Evolutionary conservation across 306 rosid genomes (phyloP).

Genomic region (Cucurbita pepo): DNA sequence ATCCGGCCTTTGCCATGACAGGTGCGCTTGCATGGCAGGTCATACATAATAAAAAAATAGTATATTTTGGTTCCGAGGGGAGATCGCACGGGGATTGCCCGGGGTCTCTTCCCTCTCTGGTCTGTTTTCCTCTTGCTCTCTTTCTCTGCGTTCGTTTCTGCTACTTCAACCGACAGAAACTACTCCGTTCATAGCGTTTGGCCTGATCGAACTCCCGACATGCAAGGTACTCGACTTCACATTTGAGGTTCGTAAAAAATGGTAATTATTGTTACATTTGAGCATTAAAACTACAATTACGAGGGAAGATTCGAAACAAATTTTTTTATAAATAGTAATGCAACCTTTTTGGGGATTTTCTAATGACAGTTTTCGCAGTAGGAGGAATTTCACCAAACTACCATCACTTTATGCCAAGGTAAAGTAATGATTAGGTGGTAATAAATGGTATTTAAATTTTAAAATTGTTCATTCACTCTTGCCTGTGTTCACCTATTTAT

Average conservation of each 20-base stretch:
- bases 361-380: not conserved
- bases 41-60: slow-evolving; percentile 39
- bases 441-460: no score
- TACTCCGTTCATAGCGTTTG: not conserved
- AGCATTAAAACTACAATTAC: not conserved
- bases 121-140: slow-evolving; percentile 19
- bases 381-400: not conserved
- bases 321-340: not conserved
- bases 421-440: not conserved
- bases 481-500: no score
- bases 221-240: not conserved
- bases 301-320: no score
- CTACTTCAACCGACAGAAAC: not conserved
- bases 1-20: slow-evolving; percentile 97
- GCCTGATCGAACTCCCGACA: not conserved
- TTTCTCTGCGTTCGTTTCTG: not conserved
- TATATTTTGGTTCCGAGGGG: slow-evolving; percentile 30
- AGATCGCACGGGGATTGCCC: slow-evolving; percentile 78
- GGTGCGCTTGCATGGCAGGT: slow-evolving; percentile 99
- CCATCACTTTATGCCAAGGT: not conserved
- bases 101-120: slow-evolving; percentile 54
- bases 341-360: not conserved
- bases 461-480: no score
- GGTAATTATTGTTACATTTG: not conserved
- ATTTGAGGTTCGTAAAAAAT: not conserved